These are phyloP conservation scores for Stachybotrys chartarum DNA, from an alignment of 2,329 filamentous ascomycete genomes.

Conservation along the genomic window DNA sequence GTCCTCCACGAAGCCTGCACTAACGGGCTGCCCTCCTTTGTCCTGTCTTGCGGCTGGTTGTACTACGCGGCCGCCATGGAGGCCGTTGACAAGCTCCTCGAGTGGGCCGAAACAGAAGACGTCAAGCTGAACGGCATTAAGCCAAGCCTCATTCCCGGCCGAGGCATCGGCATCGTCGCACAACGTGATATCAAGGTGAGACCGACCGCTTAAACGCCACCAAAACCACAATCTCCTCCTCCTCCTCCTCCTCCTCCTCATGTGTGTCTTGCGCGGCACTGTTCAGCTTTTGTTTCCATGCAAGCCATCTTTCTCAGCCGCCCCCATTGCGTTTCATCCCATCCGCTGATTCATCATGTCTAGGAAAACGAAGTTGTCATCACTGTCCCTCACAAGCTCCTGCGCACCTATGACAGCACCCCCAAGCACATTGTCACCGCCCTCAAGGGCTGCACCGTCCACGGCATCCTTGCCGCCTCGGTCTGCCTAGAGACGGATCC, in stretches of 20 bases:
- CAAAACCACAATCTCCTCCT: too few species aligned
- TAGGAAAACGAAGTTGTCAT: slow-evolving; percentile 50
- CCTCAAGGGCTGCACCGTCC: slow-evolving; percentile 53
- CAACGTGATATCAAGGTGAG: background rate
- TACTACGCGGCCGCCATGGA: background rate
- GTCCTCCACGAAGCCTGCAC: too few species aligned
- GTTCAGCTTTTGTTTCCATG: too few species aligned
- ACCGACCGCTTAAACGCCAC: background rate
- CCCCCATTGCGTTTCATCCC: background rate
- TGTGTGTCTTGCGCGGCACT: too few species aligned
- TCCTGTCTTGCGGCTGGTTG: too few species aligned
- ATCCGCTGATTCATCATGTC: background rate
- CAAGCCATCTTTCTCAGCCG: too few species aligned
- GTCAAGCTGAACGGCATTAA: slow-evolving; percentile 1
- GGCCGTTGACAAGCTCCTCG: background rate
- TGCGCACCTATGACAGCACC: slow-evolving; percentile 58
- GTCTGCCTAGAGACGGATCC: slow-evolving; percentile 47
- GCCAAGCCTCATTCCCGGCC: background rate
- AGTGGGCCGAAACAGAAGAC: background rate
- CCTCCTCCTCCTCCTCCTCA: too few species aligned
- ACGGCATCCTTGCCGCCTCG: slow-evolving; percentile 65
- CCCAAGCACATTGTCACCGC: slow-evolving; percentile 44
- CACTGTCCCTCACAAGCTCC: slow-evolving; percentile 53
- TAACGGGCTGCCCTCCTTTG: too few species aligned
- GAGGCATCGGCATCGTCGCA: background rate